A percentile compares a stretch with the other conserved stretches of the same genome.
These are phyloP conservation scores for Leccinum ochraceum DNA, from an alignment of 768 basidiomycete species.

Conservation along the genomic window DNA sequence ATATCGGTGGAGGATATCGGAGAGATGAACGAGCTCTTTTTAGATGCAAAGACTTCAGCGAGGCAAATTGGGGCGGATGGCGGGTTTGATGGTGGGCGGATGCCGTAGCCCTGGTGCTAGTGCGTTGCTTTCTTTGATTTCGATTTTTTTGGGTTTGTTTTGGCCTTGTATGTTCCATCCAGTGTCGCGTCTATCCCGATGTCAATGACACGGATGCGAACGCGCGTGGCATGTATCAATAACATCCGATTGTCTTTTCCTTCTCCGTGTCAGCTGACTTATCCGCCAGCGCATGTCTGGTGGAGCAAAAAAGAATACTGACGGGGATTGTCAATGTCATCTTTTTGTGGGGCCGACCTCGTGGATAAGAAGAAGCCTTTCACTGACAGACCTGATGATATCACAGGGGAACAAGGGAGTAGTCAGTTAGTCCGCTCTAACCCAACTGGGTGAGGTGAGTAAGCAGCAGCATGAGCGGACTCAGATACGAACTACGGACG, in stretches of 20 bases:
- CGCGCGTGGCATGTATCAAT: background rate
- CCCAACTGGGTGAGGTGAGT: background rate
- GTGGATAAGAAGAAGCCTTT: background rate
- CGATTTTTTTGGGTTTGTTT: background rate
- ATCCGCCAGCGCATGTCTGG: background rate
- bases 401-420: background rate
- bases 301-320: background rate
- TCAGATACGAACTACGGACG: background rate
- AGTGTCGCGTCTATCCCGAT: background rate
- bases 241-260: background rate
- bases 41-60: conserved; percentile 89
- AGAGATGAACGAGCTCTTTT: conserved; percentile 93
- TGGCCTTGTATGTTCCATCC: background rate
- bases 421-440: background rate
- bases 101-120: conserved; percentile 26
- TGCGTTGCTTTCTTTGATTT: conserved; percentile 6
- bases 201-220: background rate
- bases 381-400: background rate
- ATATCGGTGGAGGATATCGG: conserved; percentile 87
- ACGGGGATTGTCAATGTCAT: background rate
- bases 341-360: background rate
- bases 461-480: background rate
- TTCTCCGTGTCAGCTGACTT: background rate
- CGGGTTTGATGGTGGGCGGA: conserved; percentile 34
- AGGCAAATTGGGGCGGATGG: conserved; percentile 46